Evolutionary conservation across 805 yeast genomes (phyloP).

Genomic region (Wickerhamiella kurtzmanii): DNA sequence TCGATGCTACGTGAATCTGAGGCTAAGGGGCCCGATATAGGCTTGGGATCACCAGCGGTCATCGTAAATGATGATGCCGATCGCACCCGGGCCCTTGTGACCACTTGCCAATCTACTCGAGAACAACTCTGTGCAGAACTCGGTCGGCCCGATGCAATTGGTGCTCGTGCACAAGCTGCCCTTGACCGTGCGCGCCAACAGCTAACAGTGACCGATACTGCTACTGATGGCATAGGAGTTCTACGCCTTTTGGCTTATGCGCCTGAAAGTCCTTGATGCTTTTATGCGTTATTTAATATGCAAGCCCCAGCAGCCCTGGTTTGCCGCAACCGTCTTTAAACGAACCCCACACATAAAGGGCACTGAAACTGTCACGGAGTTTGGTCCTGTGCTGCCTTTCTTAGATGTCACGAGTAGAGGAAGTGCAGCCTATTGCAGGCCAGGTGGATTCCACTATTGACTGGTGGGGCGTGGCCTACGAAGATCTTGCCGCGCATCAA

Average conservation of each 20-base stretch:
- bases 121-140: neutral
- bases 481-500: conserved; percentile 13
- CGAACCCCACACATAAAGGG: too few relatives aligned
- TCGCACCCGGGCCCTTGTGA: neutral
- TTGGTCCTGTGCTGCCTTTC: too few relatives aligned
- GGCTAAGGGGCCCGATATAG: neutral
- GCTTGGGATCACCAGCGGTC: neutral
- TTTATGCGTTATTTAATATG: too few relatives aligned
- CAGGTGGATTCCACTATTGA: conserved; percentile 15
- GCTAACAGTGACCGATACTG: neutral
- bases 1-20: neutral
- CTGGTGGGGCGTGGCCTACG: conserved; percentile 22
- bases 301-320: too few relatives aligned
- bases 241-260: neutral
- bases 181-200: neutral
- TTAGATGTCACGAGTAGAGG: neutral
- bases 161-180: neutral
- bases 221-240: neutral
- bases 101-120: neutral
- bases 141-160: neutral
- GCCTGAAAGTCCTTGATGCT: neutral
- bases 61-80: neutral
- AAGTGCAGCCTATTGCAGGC: neutral
- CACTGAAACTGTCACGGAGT: too few relatives aligned
- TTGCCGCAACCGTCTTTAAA: too few relatives aligned